A percentile compares a stretch with the other conserved stretches of the same genome.
phyloP scores from a whole-genome alignment of 805 yeast species.

The Scheffersomyces spartinae region DNA sequence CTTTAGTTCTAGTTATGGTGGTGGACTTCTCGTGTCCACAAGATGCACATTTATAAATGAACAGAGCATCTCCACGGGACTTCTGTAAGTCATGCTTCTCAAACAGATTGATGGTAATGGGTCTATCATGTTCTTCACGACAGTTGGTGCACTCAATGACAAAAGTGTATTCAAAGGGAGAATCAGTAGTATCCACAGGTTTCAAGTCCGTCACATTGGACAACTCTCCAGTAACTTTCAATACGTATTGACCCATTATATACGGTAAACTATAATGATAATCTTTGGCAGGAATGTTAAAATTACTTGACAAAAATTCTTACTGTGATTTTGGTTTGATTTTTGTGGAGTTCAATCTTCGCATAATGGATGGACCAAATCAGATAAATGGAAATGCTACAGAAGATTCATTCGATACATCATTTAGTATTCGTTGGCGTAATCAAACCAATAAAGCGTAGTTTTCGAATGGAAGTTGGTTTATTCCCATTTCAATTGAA shows the following conservation, averaged over 20 bases:
- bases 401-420: no score
- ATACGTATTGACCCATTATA: constrained; percentile 26
- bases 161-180: constrained; percentile 70
- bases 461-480: no score
- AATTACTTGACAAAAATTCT: no score
- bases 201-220: constrained; percentile 43
- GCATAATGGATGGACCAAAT: no score
- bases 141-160: constrained; percentile 67
- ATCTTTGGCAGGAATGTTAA: no score
- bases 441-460: no score
- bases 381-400: no score
- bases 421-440: no score
- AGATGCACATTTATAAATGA: constrained; percentile 62
- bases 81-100: constrained; percentile 58
- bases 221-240: constrained; percentile 34
- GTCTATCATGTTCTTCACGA: constrained; percentile 64
- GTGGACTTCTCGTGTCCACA: constrained; percentile 40
- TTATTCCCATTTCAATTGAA: no score
- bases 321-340: no score
- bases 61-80: constrained; percentile 74
- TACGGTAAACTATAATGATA: no score
- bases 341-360: no score
- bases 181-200: constrained; percentile 46
- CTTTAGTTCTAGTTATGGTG: constrained; percentile 17
- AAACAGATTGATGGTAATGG: constrained; percentile 52